Conservation (phyloP, 495 filamentous ascomycete genomes). For the Xylaria telfairii region DNA sequence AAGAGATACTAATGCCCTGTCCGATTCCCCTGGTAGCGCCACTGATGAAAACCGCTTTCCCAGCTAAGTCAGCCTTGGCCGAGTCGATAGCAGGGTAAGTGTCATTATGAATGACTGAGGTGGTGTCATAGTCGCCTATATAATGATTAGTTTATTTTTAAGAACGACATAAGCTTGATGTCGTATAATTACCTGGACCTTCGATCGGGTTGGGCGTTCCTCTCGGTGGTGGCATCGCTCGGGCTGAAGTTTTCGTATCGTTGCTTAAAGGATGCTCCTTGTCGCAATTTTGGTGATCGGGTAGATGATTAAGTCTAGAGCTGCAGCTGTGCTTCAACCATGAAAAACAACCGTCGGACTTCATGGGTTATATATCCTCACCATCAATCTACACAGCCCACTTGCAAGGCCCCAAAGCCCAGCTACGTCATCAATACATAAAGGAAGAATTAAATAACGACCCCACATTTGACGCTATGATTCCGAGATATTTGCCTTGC, state of each 20-base stretch:
- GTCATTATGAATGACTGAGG: slow-evolving; percentile 41
- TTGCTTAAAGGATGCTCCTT: not conserved
- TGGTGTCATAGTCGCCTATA: slow-evolving; percentile 38
- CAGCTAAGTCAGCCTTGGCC: slow-evolving; percentile 39
- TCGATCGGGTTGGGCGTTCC: slow-evolving; percentile 32
- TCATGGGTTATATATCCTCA: slow-evolving; percentile 4
- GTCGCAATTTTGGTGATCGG: not conserved
- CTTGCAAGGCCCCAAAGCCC: too few species aligned
- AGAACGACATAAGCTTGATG: not conserved
- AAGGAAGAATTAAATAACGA: not conserved
- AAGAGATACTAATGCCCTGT: slow-evolving; percentile 32
- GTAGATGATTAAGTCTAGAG: not conserved
- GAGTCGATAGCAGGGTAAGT: slow-evolving; percentile 56
- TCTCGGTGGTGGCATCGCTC: slow-evolving; percentile 34
- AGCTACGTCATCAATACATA: not conserved
- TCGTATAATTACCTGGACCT: slow-evolving; percentile 33
- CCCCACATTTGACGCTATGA: not conserved
- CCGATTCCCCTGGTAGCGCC: slow-evolving; percentile 60
- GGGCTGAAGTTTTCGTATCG: not conserved
- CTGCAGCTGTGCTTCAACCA: not conserved
- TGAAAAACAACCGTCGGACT: not conserved
- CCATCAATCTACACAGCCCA: not conserved
- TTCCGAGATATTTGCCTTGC: not conserved
- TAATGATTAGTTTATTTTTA: not conserved
- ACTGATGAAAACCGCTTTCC: slow-evolving; percentile 54